Base-by-base conservation (phyloP, 1,284 basidiomycete species). In the Sanghuangporus baumii region DNA sequence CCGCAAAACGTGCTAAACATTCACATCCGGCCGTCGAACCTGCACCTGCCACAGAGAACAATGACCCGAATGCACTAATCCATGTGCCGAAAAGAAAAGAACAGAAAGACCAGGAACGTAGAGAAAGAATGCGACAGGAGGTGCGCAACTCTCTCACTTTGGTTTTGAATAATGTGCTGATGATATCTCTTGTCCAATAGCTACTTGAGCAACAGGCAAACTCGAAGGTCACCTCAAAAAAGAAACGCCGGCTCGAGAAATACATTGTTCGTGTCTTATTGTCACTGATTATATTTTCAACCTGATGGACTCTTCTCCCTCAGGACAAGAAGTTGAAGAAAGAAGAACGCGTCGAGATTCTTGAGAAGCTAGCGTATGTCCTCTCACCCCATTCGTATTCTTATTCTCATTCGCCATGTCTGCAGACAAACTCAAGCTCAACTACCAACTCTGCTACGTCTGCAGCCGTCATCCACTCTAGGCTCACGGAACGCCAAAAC, bases 301-400 rank as follows among this genome's bases (percentile, higher is more conserved):
- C 26, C 7, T 51, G 36, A 57, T 6, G 37, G 38, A 2, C 52
- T 48, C 37, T 23, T 50, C 3, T 62, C 31, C 47, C 59, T 51
- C 67, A 93, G 91, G 88, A 91, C 60, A 93, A 93, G 74, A 93
- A 93, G 73, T 75, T 94, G 55, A 91, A 88, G 74, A 91, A 93
- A 72, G 93, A 94, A 68, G 90, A 92, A 66, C 83, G 91, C 52
- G 71, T 84, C 2, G 72, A 79, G 20, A 79, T 94, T 6, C 83
- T 94, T 63, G 84, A 91, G 66, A 93, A 91, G 71, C 77, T 94
- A 61, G 81, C 85, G 92, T 93, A 75, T 67, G 86, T 83, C 41
- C 56, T 55, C 26, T 56, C 40, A 7, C 43, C 65, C 61, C 57
- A 52, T 64, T 51, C 37, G 40, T 23, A 14, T 61, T 61, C 26